phyloP scores from a whole-genome alignment of 495 filamentous ascomycete genomes.

The Bombardia bombarda region DNA sequence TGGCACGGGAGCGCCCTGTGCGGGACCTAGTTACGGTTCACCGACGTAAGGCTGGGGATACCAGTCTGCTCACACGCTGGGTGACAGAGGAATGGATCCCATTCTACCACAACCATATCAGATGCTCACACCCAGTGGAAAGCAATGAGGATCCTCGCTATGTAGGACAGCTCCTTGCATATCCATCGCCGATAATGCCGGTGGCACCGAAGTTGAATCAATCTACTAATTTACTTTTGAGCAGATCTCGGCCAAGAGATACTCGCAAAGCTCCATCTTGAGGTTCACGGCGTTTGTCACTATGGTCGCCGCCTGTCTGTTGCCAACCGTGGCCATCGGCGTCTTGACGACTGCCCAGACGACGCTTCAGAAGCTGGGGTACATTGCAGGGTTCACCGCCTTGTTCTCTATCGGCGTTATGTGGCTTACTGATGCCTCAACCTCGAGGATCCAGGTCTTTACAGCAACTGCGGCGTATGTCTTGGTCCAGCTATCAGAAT shows the following conservation, averaged over 20 bases:
- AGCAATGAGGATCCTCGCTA: too few species aligned
- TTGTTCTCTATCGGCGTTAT: constrained; percentile 17
- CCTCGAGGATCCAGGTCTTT: constrained; percentile 14
- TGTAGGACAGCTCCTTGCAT: too few species aligned
- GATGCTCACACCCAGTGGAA: too few species aligned
- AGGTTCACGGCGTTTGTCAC: constrained; percentile 6
- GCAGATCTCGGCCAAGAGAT: not conserved
- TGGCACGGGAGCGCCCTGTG: too few species aligned
- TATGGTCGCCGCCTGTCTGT: constrained; percentile 13
- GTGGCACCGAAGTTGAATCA: not conserved
- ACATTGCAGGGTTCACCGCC: constrained; percentile 12
- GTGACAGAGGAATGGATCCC: too few species aligned
- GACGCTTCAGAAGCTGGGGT: constrained; percentile 4
- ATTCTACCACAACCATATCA: too few species aligned
- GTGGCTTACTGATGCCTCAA: constrained; percentile 7
- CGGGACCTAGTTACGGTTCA: too few species aligned
- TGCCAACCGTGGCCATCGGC: constrained; percentile 13
- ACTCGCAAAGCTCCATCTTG: constrained; percentile 6
- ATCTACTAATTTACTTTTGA: not conserved
- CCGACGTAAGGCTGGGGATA: too few species aligned
- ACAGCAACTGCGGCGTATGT: constrained; percentile 14
- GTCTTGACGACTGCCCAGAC: constrained; percentile 9
- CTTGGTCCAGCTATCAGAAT: not conserved
- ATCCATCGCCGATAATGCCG: too few species aligned
- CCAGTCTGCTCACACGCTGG: too few species aligned